phyloP scores from a whole-genome alignment of 192 early-diverging fungal species.

The Coemansia aciculifera region DNA sequence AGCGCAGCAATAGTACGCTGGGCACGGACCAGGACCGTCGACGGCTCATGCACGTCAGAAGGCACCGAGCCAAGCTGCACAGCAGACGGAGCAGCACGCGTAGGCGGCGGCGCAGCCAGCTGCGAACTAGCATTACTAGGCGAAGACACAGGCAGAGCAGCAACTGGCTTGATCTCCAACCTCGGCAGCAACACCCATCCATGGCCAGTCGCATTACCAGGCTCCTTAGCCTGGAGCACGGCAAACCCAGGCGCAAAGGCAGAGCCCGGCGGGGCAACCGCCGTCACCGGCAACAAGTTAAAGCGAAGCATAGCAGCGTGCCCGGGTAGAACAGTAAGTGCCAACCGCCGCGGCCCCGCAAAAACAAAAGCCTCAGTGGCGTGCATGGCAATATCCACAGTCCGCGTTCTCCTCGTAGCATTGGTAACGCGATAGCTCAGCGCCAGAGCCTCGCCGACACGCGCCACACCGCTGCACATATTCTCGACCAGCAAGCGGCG shows the following conservation, averaged over 20 bases:
- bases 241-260: background rate
- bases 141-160: background rate
- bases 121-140: background rate
- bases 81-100: conserved; percentile 11
- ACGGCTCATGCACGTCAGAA: background rate
- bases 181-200: conserved; percentile 45
- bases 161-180: conserved; percentile 30
- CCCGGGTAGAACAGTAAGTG: conserved; percentile 31
- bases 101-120: conserved; percentile 27
- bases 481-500: conserved; percentile 27
- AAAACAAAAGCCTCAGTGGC: conserved; percentile 47
- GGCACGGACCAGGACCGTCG: background rate
- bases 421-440: conserved; percentile 37
- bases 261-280: background rate
- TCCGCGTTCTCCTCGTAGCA: conserved; percentile 18
- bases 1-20: conserved; percentile 5
- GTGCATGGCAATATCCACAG: conserved; percentile 36
- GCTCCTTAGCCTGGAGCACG: background rate
- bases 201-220: conserved; percentile 19
- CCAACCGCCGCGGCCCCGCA: conserved; percentile 32
- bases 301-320: conserved; percentile 21
- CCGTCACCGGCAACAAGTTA: conserved; percentile 26
- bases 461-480: conserved; percentile 13
- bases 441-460: conserved; percentile 30
- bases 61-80: background rate